Base-by-base conservation (phyloP, 148 eudicot genomes). In the Fagopyrum esculentum region DNA sequence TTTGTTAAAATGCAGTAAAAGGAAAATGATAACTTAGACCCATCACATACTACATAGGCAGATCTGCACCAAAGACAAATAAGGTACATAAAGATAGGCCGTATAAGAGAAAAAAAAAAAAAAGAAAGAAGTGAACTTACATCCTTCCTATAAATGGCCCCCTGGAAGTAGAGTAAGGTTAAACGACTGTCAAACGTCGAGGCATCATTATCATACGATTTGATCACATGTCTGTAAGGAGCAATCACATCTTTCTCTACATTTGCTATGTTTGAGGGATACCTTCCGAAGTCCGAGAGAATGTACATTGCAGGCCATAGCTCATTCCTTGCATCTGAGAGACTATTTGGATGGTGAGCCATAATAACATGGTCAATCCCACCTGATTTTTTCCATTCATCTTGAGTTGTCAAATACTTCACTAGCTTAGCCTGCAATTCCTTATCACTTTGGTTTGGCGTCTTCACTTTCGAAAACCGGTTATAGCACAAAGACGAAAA, bases 331-430 rank as follows among this genome's bases (percentile, higher is more conserved):
- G 97, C 98, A 71, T 92, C 89, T 70, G 88, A 80, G 22, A 96
- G 81, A 79, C 99, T 92, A 77, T 96, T 96, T 4, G 98, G 99
- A 83, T 96, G 99, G 64, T 96, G 99, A 51, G 99, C 99, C 75
- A 92, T 7, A 43, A 96, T 85, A 69, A 96, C 79, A 77, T 96
- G 99, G 77, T 96, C 97, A 13, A 79, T 83, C 26, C 99, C 99
- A 19, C 91, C 90, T 1, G 97, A 90, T 71, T 81, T 87, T 81
- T 89, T 92, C 99, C 99, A 96, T 77, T 92, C 99, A 72, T 87
- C 87, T 76, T 89, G 98, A 74, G 82, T 69, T 54, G 77, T 82
- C 85, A 96, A 76, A 78, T 79, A 92, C 57, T 78, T 73, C 2
- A 90, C 98, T 83, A 96, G 80, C 78, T 92, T 88, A 68, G 90